A percentile compares a stretch with the other conserved stretches of the same genome.
phyloP scores from a whole-genome alignment of 345 rosid species.

The Melastoma malabathricum region DNA sequence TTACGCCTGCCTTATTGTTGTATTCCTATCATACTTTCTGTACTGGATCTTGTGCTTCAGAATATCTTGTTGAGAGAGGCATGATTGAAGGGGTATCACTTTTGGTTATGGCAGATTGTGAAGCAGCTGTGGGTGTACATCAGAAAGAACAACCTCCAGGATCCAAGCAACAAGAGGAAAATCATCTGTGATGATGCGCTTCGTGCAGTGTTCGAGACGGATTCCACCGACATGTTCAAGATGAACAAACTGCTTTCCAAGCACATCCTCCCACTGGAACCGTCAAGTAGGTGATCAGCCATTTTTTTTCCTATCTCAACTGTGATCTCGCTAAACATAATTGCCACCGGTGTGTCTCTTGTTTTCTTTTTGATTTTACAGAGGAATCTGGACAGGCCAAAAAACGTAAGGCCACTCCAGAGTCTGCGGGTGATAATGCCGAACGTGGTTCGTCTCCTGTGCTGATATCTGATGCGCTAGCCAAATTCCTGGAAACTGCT shows the following conservation, averaged over 20 bases:
- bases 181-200: slow-evolving; percentile 89
- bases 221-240: slow-evolving; percentile 98
- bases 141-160: slow-evolving; percentile 94
- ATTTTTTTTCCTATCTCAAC: neutral
- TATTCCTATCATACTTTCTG: neutral
- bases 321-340: neutral
- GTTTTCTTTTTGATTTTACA: slow-evolving; percentile 13
- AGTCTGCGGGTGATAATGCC: slow-evolving; percentile 30
- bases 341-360: too few species aligned
- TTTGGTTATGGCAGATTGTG: slow-evolving; percentile 48
- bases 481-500: slow-evolving; percentile 60
- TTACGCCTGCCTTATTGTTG: neutral
- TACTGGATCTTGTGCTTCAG: neutral
- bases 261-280: slow-evolving; percentile 59
- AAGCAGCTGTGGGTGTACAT: slow-evolving; percentile 96
- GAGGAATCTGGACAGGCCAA: slow-evolving; percentile 74
- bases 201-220: slow-evolving; percentile 84
- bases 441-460: slow-evolving; percentile 30
- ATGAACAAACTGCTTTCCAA: slow-evolving; percentile 93
- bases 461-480: slow-evolving; percentile 63
- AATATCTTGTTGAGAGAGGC: neutral
- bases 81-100: neutral
- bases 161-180: slow-evolving; percentile 96
- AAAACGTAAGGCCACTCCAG: slow-evolving; percentile 48
- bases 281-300: neutral